Conservation (phyloP, 2,329 filamentous ascomycete species). For the Emergomyces orientalis region DNA sequence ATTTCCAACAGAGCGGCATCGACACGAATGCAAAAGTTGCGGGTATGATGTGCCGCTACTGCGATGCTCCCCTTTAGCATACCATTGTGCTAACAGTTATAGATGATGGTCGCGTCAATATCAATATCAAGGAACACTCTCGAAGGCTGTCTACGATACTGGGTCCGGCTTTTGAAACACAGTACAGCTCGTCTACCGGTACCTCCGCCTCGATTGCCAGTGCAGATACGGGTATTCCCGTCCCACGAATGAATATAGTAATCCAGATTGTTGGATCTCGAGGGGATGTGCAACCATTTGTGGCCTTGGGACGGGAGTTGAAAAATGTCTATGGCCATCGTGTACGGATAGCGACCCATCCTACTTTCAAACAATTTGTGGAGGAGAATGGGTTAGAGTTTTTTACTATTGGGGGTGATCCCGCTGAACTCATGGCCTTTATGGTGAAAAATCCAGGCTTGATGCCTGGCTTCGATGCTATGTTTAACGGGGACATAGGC, state of each 20-base stretch:
- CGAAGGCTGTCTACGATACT: slow-evolving; percentile 58
- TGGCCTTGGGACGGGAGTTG: slow-evolving; percentile 58
- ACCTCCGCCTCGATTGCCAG: slow-evolving; percentile 60
- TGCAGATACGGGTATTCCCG: slow-evolving; percentile 50
- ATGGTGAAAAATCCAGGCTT: slow-evolving; percentile 86
- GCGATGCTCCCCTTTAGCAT: slow-evolving; percentile 7
- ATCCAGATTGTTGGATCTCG: slow-evolving; percentile 67
- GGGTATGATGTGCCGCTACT: slow-evolving; percentile 27
- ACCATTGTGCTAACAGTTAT: slow-evolving; percentile 9
- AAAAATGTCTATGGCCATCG: slow-evolving; percentile 59
- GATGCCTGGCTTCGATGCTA: slow-evolving; percentile 69
- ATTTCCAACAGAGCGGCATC: slow-evolving; percentile 54
- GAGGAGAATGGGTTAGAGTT: slow-evolving; percentile 64
- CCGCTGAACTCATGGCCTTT: slow-evolving; percentile 70
- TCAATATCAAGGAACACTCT: slow-evolving; percentile 66
- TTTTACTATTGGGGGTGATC: slow-evolving; percentile 67
- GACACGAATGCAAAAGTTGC: slow-evolving; percentile 53
- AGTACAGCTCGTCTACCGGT: slow-evolving; percentile 31
- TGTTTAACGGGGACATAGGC: slow-evolving; percentile 67
- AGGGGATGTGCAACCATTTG: slow-evolving; percentile 67
- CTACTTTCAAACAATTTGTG: slow-evolving; percentile 58
- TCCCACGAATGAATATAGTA: slow-evolving; percentile 57
- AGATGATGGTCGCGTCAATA: slow-evolving; percentile 70
- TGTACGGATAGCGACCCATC: slow-evolving; percentile 64
- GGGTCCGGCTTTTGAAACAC: slow-evolving; percentile 50